phyloP scores from a whole-genome alignment of 1,284 basidiomycete species.

The Kwoniella shivajii region DNA sequence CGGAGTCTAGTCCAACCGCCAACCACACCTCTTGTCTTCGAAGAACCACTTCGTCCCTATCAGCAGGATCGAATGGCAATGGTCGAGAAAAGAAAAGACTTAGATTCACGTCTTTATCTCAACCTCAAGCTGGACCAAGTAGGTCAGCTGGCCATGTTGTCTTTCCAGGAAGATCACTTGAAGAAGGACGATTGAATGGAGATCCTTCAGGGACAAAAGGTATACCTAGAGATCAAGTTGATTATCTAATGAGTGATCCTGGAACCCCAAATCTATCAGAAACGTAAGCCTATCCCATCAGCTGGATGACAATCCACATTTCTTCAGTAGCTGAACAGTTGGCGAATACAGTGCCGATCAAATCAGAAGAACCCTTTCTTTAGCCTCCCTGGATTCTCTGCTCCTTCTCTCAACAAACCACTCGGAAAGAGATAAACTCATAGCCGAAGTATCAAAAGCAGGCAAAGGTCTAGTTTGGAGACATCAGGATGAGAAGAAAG shows the following conservation, averaged over 20 bases:
- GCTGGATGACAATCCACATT: neutral
- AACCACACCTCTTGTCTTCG: slow-evolving; percentile 12
- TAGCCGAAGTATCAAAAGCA: slow-evolving; percentile 36
- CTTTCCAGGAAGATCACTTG: slow-evolving; percentile 20
- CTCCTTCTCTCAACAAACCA: slow-evolving; percentile 38
- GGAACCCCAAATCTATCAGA: slow-evolving; percentile 53
- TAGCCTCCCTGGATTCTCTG: slow-evolving; percentile 50
- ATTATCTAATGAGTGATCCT: slow-evolving; percentile 42
- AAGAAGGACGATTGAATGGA: slow-evolving; percentile 8
- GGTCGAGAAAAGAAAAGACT: slow-evolving; percentile 32
- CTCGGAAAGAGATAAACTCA: slow-evolving; percentile 38
- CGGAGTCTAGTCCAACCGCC: slow-evolving; percentile 2
- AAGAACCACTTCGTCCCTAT: slow-evolving; percentile 24
- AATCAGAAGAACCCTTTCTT: slow-evolving; percentile 53
- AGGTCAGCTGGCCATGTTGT: slow-evolving; percentile 9
- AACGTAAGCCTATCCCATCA: slow-evolving; percentile 36
- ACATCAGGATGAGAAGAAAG: slow-evolving; percentile 72
- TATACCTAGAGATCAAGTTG: slow-evolving; percentile 37
- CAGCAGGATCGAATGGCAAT: slow-evolving; percentile 9
- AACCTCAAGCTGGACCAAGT: slow-evolving; percentile 7
- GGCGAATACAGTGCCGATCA: slow-evolving; percentile 43
- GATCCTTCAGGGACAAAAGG: slow-evolving; percentile 15
- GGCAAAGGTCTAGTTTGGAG: slow-evolving; percentile 70
- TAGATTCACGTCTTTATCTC: slow-evolving; percentile 8
- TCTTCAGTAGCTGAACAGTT: neutral